Evolutionary conservation across 768 basidiomycete genomes (phyloP).

Genomic region (Lactarius trivialis): DNA sequence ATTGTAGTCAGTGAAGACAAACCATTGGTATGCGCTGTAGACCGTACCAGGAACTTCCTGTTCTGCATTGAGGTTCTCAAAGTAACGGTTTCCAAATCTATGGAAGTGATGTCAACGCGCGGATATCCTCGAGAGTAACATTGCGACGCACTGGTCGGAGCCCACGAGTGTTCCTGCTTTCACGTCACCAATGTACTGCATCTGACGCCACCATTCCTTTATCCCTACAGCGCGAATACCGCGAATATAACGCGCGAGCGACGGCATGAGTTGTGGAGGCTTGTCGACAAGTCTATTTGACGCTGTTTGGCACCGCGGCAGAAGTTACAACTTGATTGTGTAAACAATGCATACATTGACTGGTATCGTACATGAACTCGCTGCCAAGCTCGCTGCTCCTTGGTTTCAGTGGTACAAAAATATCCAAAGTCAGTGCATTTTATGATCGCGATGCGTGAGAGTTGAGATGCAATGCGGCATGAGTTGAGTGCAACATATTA

Average conservation of each 20-base stretch:
- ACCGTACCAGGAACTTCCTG: conserved; percentile 82
- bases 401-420: neutral
- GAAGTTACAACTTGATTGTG: neutral
- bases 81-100: conserved; percentile 93
- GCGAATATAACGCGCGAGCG: conserved; percentile 68
- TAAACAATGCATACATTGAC: conserved; percentile 4
- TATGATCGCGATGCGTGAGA: neutral
- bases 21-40: too few species aligned
- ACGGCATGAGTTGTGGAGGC: conserved; percentile 47
- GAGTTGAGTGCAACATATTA: neutral
- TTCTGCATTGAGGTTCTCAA: conserved; percentile 79
- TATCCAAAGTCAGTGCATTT: neutral
- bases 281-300: conserved; percentile 16
- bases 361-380: conserved; percentile 6
- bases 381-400: too few species aligned
- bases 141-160: conserved; percentile 67
- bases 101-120: conserved; percentile 11
- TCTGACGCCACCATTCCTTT: conserved; percentile 82
- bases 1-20: neutral
- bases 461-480: neutral
- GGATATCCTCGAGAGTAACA: neutral
- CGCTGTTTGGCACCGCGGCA: conserved; percentile 11
- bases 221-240: conserved; percentile 70
- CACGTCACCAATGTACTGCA: conserved; percentile 92
- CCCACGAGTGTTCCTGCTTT: conserved; percentile 78